Evolutionary conservation across 768 basidiomycete species (phyloP).

Genomic region (Boletus reticulatus): DNA sequence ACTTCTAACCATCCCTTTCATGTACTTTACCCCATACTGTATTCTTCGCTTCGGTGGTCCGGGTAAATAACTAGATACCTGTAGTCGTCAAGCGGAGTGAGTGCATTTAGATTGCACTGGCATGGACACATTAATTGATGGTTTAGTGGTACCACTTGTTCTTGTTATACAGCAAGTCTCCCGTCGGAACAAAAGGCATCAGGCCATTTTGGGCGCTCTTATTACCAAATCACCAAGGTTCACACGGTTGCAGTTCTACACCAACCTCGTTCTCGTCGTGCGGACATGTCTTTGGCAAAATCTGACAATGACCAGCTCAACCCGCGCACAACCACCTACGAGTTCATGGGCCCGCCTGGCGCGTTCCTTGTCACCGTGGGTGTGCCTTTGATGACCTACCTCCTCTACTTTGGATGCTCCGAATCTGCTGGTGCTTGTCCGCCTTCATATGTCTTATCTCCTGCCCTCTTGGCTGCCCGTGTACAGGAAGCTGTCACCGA

Average conservation of each 20-base stretch:
- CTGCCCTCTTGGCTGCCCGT: constrained; percentile 31
- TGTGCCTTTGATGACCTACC: constrained; percentile 71
- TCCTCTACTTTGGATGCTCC: constrained; percentile 75
- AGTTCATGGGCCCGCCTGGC: constrained; percentile 82
- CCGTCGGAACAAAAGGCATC: not conserved
- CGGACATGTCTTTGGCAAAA: constrained; percentile 21
- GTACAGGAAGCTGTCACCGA: constrained; percentile 47
- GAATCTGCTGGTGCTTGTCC: constrained; percentile 70
- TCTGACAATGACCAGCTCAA: constrained; percentile 46
- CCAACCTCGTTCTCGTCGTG: not conserved
- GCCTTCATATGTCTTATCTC: constrained; percentile 43
- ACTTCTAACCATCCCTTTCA: too few relatives aligned
- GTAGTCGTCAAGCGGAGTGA: too few relatives aligned
- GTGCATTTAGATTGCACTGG: too few relatives aligned
- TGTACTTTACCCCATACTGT: too few relatives aligned
- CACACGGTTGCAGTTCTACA: constrained; percentile 3
- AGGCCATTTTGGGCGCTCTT: not conserved
- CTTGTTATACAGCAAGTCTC: not conserved
- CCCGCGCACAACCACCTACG: constrained; percentile 69
- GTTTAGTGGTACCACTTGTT: too few relatives aligned
- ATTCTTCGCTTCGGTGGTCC: too few relatives aligned
- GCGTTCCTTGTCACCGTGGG: constrained; percentile 67
- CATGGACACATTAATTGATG: too few relatives aligned
- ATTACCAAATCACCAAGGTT: not conserved
- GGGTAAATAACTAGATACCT: too few relatives aligned